Evolutionary conservation across 1,139 yeast genomes (phyloP).

Genomic region (Nakaseomyces bracarensis): DNA sequence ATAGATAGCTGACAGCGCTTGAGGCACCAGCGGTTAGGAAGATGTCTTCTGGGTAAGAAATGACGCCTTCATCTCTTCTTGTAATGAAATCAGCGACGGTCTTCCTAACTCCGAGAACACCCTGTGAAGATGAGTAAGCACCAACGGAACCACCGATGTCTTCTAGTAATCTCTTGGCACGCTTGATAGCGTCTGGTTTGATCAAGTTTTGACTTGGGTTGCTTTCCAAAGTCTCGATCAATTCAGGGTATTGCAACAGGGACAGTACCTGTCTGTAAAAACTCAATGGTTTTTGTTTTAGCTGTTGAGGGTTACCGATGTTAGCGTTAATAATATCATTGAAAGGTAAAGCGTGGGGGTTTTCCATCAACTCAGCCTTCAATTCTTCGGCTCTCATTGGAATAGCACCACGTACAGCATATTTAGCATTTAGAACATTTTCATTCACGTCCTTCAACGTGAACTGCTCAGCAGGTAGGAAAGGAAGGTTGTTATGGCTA

Average conservation of each 20-base stretch:
- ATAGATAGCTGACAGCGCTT: slow-evolving; percentile 70
- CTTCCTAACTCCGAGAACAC: slow-evolving; percentile 60
- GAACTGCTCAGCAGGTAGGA: slow-evolving; percentile 32
- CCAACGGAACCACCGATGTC: slow-evolving; percentile 73
- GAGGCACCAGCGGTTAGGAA: slow-evolving; percentile 92
- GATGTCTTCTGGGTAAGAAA: slow-evolving; percentile 61
- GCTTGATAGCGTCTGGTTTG: slow-evolving; percentile 61
- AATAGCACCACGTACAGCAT: slow-evolving; percentile 90
- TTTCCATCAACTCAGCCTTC: slow-evolving; percentile 42
- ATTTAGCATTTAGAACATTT: slow-evolving; percentile 72
- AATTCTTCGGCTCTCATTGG: slow-evolving; percentile 92
- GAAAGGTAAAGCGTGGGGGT: slow-evolving; percentile 66
- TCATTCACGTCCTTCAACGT: slow-evolving; percentile 53
- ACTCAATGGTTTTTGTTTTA: slow-evolving; percentile 89
- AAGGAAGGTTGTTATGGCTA: slow-evolving; percentile 8
- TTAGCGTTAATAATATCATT: slow-evolving; percentile 74
- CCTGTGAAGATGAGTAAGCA: slow-evolving; percentile 91
- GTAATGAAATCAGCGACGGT: slow-evolving; percentile 75
- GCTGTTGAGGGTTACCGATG: slow-evolving; percentile 95
- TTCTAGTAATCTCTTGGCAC: slow-evolving; percentile 55
- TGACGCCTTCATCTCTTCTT: slow-evolving; percentile 56
- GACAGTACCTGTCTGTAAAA: slow-evolving; percentile 89
- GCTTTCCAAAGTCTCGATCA: slow-evolving; percentile 33
- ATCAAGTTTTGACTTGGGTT: slow-evolving; percentile 30
- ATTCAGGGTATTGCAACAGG: slow-evolving; percentile 72